Base-by-base conservation (phyloP, 2,329 filamentous ascomycete genomes). In the Knufia fluminis region DNA sequence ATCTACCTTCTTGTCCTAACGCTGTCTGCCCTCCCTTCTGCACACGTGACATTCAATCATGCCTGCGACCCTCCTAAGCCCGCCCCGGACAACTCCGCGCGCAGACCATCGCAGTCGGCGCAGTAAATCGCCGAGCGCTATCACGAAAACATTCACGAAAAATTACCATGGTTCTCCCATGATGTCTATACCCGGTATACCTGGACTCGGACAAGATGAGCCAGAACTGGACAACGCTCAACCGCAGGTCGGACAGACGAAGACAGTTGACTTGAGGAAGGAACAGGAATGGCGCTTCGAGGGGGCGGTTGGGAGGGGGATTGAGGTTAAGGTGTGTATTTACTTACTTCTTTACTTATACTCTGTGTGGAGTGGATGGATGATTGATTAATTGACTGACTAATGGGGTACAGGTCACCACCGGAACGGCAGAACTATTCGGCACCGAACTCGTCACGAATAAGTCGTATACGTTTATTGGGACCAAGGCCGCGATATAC, bases 371-470 rank as follows among this genome's bases (percentile, higher is more conserved):
- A n/a, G n/a, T n/a, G n/a, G n/a, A n/a, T n/a, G n/a, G n/a, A n/a
- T n/a, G n/a, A n/a, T n/a, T n/a, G n/a, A n/a, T n/a, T n/a, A n/a
- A n/a, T n/a, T n/a, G n/a, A 16, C 2, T 40, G 1, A 28, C 28
- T 16, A 12, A 17, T 19, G 16, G 45, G 9, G 16, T 22, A 23
- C 10, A 89, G 71, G 74, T 97, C 22, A 69, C 87, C 49, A 80
- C 77, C 28, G 92, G 92, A 53, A 88, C 83, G 1, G 92, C 91
- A 43, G 92, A 98, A 67, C 81, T 94, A 62, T 95, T 97, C 64
- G 92, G 92, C 63, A 90, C 91, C 49, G 92, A 98, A 70, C 83
- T 98, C 38, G 89, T 89, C 9, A 76, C 79, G 8, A 85, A 84
- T 50, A 84, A 85, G 46, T 76, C 79, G 8, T 97, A 97, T 71